Percentiles rank a stretch among this genome's conserved stretches.
Conservation (phyloP, 2,329 filamentous ascomycete species). For the Fusarium keratoplasticum region DNA sequence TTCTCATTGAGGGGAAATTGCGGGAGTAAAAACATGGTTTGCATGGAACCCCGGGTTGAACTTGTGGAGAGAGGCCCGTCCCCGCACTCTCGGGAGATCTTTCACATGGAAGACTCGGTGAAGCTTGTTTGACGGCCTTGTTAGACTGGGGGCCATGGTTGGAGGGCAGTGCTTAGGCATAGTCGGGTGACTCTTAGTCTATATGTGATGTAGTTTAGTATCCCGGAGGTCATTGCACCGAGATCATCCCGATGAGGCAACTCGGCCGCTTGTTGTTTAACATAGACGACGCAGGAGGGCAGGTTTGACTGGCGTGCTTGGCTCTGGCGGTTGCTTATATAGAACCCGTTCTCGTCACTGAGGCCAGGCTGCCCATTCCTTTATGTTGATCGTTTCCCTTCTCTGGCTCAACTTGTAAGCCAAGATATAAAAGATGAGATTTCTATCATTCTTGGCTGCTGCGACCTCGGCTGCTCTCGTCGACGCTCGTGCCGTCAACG, state of each 20-base stretch:
- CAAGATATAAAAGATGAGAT: slow-evolving; percentile 8
- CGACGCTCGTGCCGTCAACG: slow-evolving; percentile 15
- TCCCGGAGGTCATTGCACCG: slow-evolving; percentile 1
- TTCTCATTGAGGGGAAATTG: slow-evolving; percentile 8
- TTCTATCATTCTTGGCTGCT: slow-evolving; percentile 2
- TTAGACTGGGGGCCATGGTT: neutral
- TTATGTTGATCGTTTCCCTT: neutral
- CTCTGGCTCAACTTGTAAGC: neutral
- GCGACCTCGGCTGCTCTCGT: slow-evolving; percentile 8
- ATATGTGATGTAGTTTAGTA: neutral
- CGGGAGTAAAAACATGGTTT: slow-evolving; percentile 1
- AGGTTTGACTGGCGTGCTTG: neutral
- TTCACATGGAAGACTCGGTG: neutral
- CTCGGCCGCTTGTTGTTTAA: neutral
- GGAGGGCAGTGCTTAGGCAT: neutral
- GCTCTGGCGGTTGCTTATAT: neutral
- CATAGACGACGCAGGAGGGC: neutral
- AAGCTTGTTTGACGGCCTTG: neutral
- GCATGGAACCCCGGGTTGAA: slow-evolving; percentile 11
- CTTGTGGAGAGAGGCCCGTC: slow-evolving; percentile 1
- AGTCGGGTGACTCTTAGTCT: neutral
- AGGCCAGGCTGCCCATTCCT: neutral
- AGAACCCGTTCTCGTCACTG: neutral
- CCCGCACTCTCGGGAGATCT: slow-evolving; percentile 4
- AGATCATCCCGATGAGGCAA: slow-evolving; percentile 1